Conservation (phyloP, 139 green algal genomes). For the Yamagishiella unicocca region DNA sequence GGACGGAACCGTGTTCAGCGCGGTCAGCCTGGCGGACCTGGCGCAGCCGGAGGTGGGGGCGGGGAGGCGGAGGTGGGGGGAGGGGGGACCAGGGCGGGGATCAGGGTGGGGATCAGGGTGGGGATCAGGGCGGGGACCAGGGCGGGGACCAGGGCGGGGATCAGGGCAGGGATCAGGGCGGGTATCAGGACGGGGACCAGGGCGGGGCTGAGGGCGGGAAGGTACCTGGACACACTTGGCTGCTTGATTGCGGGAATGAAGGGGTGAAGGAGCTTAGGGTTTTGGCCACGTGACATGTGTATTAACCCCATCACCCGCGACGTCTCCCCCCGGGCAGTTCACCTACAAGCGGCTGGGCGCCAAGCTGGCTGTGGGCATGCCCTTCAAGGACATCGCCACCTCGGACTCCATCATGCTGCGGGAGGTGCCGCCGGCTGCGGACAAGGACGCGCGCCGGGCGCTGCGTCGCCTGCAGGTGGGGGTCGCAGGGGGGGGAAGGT, state of each 20-base stretch:
- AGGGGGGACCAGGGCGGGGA: neutral
- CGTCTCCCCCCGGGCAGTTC: slow-evolving; percentile 27
- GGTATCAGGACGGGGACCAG: too few species aligned
- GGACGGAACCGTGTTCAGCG: slow-evolving; percentile 71
- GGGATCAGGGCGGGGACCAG: too few species aligned
- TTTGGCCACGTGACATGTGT: too few species aligned
- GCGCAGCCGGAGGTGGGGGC: slow-evolving; percentile 51
- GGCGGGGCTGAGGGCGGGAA: too few species aligned
- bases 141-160: too few species aligned
- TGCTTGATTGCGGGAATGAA: too few species aligned
- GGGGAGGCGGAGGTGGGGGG: neutral
- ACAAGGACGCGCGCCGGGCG: slow-evolving; percentile 74
- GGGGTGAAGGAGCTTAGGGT: too few species aligned
- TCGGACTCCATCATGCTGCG: slow-evolving; percentile 92
- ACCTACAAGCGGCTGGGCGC: slow-evolving; percentile 91
- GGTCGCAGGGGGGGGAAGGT: neutral
- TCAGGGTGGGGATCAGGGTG: too few species aligned
- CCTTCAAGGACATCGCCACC: slow-evolving; percentile 99
- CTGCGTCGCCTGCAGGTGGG: slow-evolving; percentile 88
- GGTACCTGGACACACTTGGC: too few species aligned
- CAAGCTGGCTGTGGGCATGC: slow-evolving; percentile 98
- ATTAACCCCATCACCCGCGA: too few species aligned
- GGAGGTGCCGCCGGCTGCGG: slow-evolving; percentile 70
- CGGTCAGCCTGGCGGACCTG: slow-evolving; percentile 72
- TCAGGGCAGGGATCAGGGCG: too few species aligned